These are phyloP conservation scores for Luffa acutangula DNA, from an alignment of 306 rosid genomes.

Conservation along the genomic window DNA sequence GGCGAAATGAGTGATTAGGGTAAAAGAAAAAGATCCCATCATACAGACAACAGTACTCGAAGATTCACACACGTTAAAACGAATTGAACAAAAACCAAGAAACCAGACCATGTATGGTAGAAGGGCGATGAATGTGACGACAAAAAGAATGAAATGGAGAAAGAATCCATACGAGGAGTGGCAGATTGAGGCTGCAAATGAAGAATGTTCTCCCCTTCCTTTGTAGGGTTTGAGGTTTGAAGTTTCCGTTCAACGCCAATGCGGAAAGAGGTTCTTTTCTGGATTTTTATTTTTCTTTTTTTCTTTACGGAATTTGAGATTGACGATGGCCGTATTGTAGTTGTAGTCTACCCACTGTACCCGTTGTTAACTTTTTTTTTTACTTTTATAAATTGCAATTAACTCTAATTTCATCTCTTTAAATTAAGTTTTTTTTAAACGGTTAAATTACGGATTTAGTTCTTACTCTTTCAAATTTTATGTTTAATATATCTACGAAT, in stretches of 20 bases:
- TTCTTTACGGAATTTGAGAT: slow-evolving; percentile 6
- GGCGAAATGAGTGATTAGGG: not conserved
- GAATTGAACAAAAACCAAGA: not conserved
- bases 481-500: no score
- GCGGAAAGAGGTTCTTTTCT: not conserved
- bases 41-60: not conserved
- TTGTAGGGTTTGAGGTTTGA: slow-evolving; percentile 12
- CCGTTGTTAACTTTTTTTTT: no score
- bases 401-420: no score
- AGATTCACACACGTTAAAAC: not conserved
- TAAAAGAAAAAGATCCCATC: not conserved
- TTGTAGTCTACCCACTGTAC: not conserved
- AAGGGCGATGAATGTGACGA: not conserved
- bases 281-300: not conserved
- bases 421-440: no score
- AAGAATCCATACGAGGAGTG: slow-evolving; percentile 8
- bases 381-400: no score
- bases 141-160: not conserved
- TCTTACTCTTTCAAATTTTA: no score
- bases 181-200: slow-evolving; percentile 6
- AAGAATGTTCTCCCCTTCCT: not conserved
- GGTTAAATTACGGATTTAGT: no score
- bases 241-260: slow-evolving; percentile 12
- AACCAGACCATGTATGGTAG: not conserved
- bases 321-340: not conserved